These are phyloP conservation scores for Eustoma russellianum DNA, from an alignment of 257 asterid genomes.

Conservation along the genomic window DNA sequence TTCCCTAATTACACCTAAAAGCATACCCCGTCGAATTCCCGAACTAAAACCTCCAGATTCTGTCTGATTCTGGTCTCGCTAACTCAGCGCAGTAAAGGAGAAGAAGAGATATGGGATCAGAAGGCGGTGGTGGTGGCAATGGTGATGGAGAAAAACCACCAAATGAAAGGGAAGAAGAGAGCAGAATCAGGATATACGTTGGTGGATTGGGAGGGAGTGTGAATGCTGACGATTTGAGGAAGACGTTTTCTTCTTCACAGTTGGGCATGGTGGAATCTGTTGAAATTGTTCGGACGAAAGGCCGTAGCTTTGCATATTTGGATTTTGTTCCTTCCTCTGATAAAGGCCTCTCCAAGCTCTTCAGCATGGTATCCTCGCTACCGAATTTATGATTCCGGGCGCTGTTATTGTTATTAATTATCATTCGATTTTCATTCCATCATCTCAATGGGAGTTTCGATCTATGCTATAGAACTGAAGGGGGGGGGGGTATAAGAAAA, in stretches of 20 bases:
- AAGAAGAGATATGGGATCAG: constrained; percentile 11
- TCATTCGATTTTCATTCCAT: background rate
- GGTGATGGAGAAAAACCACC: background rate
- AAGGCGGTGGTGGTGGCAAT: background rate
- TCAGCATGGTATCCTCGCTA: constrained; percentile 58
- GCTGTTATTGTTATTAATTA: background rate
- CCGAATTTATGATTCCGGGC: background rate
- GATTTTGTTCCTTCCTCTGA: constrained; percentile 73
- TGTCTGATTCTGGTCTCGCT: too few species aligned
- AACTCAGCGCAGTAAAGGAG: too few species aligned
- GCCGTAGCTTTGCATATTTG: constrained; percentile 78
- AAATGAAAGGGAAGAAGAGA: background rate
- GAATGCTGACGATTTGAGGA: constrained; percentile 48
- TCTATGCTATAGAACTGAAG: too few species aligned
- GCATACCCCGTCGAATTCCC: too few species aligned
- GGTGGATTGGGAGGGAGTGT: constrained; percentile 77
- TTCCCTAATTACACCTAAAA: too few species aligned
- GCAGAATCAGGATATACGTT: constrained; percentile 42
- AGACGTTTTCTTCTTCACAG: constrained; percentile 65
- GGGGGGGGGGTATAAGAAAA: too few species aligned
- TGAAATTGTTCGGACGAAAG: constrained; percentile 68
- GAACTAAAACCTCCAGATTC: too few species aligned
- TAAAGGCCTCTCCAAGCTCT: constrained; percentile 77
- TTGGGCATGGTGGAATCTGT: constrained; percentile 63
- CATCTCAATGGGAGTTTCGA: background rate